These are phyloP conservation scores for Geotrichum bryndzae DNA, from an alignment of 1,139 yeast genomes.

Conservation along the genomic window DNA sequence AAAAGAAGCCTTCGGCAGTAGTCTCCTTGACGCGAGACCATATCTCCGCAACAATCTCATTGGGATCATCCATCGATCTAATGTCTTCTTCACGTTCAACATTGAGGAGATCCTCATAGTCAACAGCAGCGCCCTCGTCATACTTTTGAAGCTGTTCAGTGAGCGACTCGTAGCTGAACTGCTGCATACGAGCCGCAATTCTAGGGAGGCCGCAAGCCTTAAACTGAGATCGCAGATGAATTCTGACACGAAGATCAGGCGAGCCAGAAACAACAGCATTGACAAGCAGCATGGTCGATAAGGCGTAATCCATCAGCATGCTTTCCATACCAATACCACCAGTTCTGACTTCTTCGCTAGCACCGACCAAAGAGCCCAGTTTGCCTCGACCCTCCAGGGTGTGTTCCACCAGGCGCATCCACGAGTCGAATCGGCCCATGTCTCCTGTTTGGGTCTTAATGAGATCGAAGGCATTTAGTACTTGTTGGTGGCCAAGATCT, in stretches of 20 bases:
- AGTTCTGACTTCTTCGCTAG: conserved; percentile 75
- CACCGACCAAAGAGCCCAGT: conserved; percentile 86
- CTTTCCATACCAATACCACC: conserved; percentile 60
- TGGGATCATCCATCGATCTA: conserved; percentile 50
- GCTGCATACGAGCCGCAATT: conserved; percentile 54
- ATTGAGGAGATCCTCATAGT: conserved; percentile 58
- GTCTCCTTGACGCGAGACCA: conserved; percentile 56
- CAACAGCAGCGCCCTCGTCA: conserved; percentile 61
- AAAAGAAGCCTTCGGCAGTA: conserved; percentile 60
- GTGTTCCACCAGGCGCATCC: conserved; percentile 69
- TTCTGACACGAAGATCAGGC: conserved; percentile 55
- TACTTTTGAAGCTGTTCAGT: conserved; percentile 62
- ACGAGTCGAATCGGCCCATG: conserved; percentile 66
- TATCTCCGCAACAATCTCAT: conserved; percentile 53
- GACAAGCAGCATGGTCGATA: conserved; percentile 70
- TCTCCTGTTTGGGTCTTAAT: conserved; percentile 58
- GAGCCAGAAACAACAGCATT: conserved; percentile 67
- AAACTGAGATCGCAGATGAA: conserved; percentile 71
- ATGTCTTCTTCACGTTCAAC: conserved; percentile 53
- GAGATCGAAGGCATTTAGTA: conserved; percentile 56
- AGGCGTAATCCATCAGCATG: conserved; percentile 71
- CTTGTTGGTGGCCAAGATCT: conserved; percentile 56
- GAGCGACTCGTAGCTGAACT: conserved; percentile 57
- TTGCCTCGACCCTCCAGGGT: conserved; percentile 85
- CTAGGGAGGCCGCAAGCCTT: conserved; percentile 68